Base-by-base conservation (phyloP, 208 protist genomes). In the Herpetomonas muscarum region DNA sequence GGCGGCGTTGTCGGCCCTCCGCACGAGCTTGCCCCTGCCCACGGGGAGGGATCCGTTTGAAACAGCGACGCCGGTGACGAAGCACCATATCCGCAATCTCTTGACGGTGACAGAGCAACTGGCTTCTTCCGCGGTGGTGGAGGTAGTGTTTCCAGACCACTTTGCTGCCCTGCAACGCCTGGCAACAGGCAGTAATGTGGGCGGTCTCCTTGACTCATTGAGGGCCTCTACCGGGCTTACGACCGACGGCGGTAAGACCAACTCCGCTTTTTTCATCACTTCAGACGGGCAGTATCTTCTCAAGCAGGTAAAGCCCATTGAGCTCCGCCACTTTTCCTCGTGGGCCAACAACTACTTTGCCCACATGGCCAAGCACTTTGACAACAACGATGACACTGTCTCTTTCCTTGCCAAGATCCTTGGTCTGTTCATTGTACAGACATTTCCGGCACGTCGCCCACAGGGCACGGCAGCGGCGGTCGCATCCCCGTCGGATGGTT, bases 271-370 rank as follows among this genome's bases (percentile, higher is more conserved):
- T 56, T 88, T 79, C 48, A 46, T 77, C 19, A 91, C 83, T 21
- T 53, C 70, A 1, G 87, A 94, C 52, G 74, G 63, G 3, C 64
- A 76, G 6, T 84, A 87, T 47, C 49, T 94, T 31, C 42, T 94
- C 37, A 94, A 94, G 61, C 64, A 70, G 17, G 56, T 94, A 28
- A 91, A 90, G 55, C 67, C 71, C 41, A 71, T 67, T 42, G 87
- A 94, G 58, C 59, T 89, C 50, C 60, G 64, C 2, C 77, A 94
- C 63, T 90, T 94, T 60, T 66, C 76, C 47, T 36, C 51, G 54
- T 71, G 64, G 50, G 75, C 65, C 3, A 55, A 75, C 25, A 55
- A 62, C 12, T 90, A 91, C 63, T 90, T 94, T 69, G 21, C 28
- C 0, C 75, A 85, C 48, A 78, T 90, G 77, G 52, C 56, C 15